Base-by-base conservation (phyloP, 2,329 filamentous ascomycete genomes). In the Arthroderma sp. region DNA sequence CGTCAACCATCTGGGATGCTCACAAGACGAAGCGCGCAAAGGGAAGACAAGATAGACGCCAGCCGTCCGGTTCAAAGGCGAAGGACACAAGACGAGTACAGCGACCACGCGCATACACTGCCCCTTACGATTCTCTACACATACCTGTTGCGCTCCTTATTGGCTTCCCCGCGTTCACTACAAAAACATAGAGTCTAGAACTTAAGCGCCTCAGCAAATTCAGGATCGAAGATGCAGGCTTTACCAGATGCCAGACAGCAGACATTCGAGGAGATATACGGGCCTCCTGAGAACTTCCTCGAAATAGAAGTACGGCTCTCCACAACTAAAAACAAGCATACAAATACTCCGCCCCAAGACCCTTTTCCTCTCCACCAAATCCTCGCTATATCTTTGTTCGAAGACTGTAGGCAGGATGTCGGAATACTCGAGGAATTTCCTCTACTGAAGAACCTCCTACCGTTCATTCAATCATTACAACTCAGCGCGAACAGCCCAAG, bases 261-360 rank as follows among this genome's bases (percentile, higher is more conserved):
- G 72, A 91, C 83, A 61, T 96, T 95, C 62, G 91, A 98, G 69
- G 91, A 98, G 74, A 94, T 96, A 64, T 98, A 98, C 66, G 91
- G 88, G 9, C 86, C 89, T 40, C 91, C 91, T 4, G 91, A 98
- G 74, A 98, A 98, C 72, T 95, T 96, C 62, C 77, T 98, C 44
- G 91, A 98, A 72, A 94, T 98, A 52, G 91, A 98, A 74, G 88
- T 50, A 49, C 29, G 30, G 40, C 15, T 22, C 15, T 22, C 15
- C 15, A 22, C 15, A 22, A 22, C 15, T 22, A 22, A 38, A 45
- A 33, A 5, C 5, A n/a, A 33, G 11, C 9, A 43, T 30, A 22
- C 30, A 34, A 22, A 22, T 22, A 22, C 15, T 22, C 15, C 15
- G 15, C 8, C 9, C 36, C 39, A 11, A n/a, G 10, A 29, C 39